Evolutionary conservation across 805 yeast species (phyloP), one percentile per base, ranked within the genome.

Genomic region (Lachancea waltii): DNA sequence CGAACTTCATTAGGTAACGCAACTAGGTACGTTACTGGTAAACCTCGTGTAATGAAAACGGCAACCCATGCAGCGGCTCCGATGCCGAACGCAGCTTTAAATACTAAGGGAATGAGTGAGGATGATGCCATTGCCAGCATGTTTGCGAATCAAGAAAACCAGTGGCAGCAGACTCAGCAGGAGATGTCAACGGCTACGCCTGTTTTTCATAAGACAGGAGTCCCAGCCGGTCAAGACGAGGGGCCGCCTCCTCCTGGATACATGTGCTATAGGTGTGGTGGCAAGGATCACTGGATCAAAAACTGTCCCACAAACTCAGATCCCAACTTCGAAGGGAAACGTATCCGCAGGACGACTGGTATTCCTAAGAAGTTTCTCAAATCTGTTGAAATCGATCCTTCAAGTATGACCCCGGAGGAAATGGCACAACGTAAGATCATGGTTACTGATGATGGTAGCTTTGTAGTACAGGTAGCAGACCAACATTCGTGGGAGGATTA

Each of bases 391-490:
- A 52, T 60, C 11, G 65, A 61, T 46, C 54, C 63, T 1, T 40
- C 51, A 1, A 51, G 48, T 7, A 84, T 84, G 55, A 90, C 90
- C 19, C 72, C 77, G 0, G 85, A 80, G 26, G 82, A 75, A 31
- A 70, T 67, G 50, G 68, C 69, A 3, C 69, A 69, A 26, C 66
- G 69, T 44, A 75, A 77, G 29, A 82, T 81, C 42, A 77, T 92
- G 82, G 77, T 92, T 49, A 87, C 87, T 22, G 97, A 89, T 36
- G 92, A 86, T 24, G 99, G 99, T 35, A 85, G 89, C 52, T 92
- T 84, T 58, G 98, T 92, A 4, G 82, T 86, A 34, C 96, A 95
- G n/a, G 78, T 89, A 44, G 97, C 97, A 0, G 98, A 92, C 63
- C 75, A 78, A 29, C 81, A 79, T 52, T 81, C 96, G 0, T 90